Conservation (phyloP, 1,139 yeast species). For the Blastobotrys persicus region DNA sequence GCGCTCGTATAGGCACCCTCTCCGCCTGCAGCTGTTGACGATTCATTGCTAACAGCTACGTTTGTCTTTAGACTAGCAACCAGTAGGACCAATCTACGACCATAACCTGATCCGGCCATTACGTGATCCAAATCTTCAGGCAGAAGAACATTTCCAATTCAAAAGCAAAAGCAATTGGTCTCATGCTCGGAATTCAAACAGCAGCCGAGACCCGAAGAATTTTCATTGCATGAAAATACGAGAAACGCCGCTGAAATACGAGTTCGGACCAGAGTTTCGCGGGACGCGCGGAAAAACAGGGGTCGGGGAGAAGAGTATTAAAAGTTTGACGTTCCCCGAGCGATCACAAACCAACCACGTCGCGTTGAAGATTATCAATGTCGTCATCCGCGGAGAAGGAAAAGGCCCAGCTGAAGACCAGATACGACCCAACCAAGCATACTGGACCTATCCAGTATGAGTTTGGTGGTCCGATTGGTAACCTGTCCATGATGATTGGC, state of each 20-base stretch:
- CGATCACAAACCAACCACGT: not conserved
- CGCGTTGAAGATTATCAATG: slow-evolving; percentile 20
- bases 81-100: too few species aligned
- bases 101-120: too few species aligned
- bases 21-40: too few species aligned
- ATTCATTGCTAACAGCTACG: too few species aligned
- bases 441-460: slow-evolving; percentile 49
- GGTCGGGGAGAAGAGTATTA: not conserved
- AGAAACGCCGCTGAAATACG: not conserved
- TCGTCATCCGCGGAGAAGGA: slow-evolving; percentile 19
- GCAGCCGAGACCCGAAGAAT: not conserved
- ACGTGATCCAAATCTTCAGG: too few species aligned
- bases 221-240: not conserved
- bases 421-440: slow-evolving; percentile 25
- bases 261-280: not conserved
- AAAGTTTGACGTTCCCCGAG: not conserved
- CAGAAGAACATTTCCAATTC: too few species aligned
- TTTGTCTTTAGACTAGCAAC: too few species aligned
- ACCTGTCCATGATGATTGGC: slow-evolving; percentile 85
- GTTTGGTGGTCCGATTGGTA: slow-evolving; percentile 95
- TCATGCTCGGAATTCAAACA: not conserved
- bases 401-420: slow-evolving; percentile 18
- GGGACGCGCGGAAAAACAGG: not conserved
- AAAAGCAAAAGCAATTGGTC: too few species aligned
- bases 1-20: too few species aligned